Conservation (phyloP, 768 basidiomycete species). For the Lactifluus rugatus region DNA sequence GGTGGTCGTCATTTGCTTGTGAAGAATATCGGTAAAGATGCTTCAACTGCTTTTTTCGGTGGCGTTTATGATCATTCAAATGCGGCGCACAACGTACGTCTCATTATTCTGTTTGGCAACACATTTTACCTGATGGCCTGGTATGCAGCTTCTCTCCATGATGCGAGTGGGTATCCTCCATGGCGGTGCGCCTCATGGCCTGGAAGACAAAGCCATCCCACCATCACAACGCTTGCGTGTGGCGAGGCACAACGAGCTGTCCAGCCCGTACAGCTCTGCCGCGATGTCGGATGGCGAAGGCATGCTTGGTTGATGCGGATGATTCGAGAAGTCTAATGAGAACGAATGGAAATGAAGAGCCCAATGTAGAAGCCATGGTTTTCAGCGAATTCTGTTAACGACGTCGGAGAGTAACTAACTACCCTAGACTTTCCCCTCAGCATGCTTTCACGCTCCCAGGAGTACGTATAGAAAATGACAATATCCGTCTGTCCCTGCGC, state of each 20-base stretch:
- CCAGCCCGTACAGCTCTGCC: slow-evolving; percentile 27
- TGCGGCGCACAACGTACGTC: slow-evolving; percentile 70
- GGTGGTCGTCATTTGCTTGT: slow-evolving; percentile 79
- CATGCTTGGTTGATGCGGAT: slow-evolving; percentile 25
- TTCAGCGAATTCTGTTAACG: background rate
- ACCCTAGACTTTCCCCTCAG: background rate
- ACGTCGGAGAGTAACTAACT: background rate
- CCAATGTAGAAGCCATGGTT: background rate
- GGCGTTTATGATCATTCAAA: slow-evolving; percentile 86
- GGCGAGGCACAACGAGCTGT: slow-evolving; percentile 30
- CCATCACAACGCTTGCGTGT: slow-evolving; percentile 41
- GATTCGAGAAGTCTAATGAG: background rate
- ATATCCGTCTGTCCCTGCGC: background rate
- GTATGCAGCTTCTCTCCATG: slow-evolving; percentile 40
- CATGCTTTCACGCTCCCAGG: background rate
- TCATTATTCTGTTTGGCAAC: background rate
- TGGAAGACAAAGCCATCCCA: slow-evolving; percentile 38
- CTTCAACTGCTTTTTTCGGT: slow-evolving; percentile 90
- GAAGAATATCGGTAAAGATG: slow-evolving; percentile 83
- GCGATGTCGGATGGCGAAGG: slow-evolving; percentile 29
- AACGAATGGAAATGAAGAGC: background rate
- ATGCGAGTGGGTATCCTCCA: slow-evolving; percentile 50
- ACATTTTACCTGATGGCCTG: background rate
- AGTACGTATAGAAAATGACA: background rate
- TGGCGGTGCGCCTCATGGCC: slow-evolving; percentile 44